Base-by-base conservation (phyloP, 306 rosid species). In the Styphnolobium japonicum region DNA sequence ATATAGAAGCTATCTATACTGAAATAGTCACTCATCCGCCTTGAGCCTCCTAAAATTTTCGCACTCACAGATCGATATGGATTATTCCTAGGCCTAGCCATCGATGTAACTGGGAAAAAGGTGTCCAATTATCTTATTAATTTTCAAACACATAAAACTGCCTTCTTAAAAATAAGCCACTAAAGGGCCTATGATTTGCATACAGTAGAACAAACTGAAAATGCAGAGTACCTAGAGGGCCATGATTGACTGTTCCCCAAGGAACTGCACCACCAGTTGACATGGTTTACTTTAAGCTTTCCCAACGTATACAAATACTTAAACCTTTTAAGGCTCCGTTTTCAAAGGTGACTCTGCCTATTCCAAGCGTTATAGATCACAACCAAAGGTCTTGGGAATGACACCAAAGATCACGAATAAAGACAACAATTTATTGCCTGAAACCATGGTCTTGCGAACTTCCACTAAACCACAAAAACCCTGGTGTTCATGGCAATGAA, bases 1-100 rank as follows among this genome's bases (percentile, higher is more conserved):
- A 11, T 31, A 7, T 51, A 67, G 37, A 68, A 68, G 16, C 69
- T 69, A 29, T 61, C 86, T 74, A 75, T 58, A 67, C 74, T 21
- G 5, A 66, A 2, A 65, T 53, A 43, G 11, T 60, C 76, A 64
- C 36, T 64, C 39, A 45, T 66, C 73, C 14, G 2, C 72, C 61
- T 64, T 7, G 6, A 64, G 3, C 63, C 49, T 48, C 75, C 71
- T 33, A 27, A 57, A 61, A 52, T 31, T 64, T 64, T 43, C 5
- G 3, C 75, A 43, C 80, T 22, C 67, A 34, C 19, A 40, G 5
- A 29, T 19, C 45, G 51, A 64, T n/a, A 51, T 5, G 45, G 1
- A 63, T 15, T n/a, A 61, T 52, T 53, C 37, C 53, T 12, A 23
- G 1, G 4, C 10, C 11, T 16, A 39, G 2, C 33, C 62, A 62